A percentile compares a stretch with the other conserved stretches of the same genome.
phyloP scores from a whole-genome alignment of 2,329 filamentous ascomycete species.

The Verticillium longisporum region DNA sequence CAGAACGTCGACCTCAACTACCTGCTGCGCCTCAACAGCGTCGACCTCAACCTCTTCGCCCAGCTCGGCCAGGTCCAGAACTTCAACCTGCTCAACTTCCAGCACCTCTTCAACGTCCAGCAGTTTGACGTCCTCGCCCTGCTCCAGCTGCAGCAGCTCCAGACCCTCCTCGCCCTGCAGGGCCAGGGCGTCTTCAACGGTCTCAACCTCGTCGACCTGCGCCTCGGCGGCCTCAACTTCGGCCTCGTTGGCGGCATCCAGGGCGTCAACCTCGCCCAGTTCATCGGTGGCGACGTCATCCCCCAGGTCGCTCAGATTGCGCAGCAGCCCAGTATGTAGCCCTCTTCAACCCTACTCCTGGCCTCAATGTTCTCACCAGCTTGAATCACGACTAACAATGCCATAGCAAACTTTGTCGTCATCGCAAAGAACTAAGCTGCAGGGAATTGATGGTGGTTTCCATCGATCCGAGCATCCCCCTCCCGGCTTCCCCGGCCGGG shows the following conservation, averaged over 20 bases:
- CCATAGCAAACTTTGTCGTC: background rate
- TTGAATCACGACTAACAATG: background rate
- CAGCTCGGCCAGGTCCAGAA: slow-evolving; percentile 22
- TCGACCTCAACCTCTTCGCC: slow-evolving; percentile 35
- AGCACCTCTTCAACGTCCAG: slow-evolving; percentile 31
- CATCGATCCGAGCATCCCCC: background rate
- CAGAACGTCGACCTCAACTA: slow-evolving; percentile 34
- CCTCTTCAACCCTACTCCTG: background rate
- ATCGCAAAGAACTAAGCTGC: background rate
- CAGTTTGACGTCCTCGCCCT: slow-evolving; percentile 32
- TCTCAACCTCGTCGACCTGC: slow-evolving; percentile 19
- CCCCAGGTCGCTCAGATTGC: slow-evolving; percentile 21
- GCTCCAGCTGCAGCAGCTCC: slow-evolving; percentile 33
- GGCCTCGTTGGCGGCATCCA: slow-evolving; percentile 20
- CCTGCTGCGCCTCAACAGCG: slow-evolving; percentile 37
- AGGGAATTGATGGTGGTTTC: background rate
- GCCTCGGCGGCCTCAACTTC: slow-evolving; percentile 19
- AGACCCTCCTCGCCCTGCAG: slow-evolving; percentile 26
- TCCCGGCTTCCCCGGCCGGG: background rate
- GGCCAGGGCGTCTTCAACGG: slow-evolving; percentile 21
- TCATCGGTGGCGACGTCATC: slow-evolving; percentile 18
- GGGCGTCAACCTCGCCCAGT: slow-evolving; percentile 19
- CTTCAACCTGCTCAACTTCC: slow-evolving; percentile 35
- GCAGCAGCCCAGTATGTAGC: slow-evolving; percentile 13
- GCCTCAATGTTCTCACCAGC: background rate